Evolutionary conservation across 495 filamentous ascomycete genomes (phyloP), one percentile per base, ranked within the genome.

Genomic region (Staphylotrichum longicolle): DNA sequence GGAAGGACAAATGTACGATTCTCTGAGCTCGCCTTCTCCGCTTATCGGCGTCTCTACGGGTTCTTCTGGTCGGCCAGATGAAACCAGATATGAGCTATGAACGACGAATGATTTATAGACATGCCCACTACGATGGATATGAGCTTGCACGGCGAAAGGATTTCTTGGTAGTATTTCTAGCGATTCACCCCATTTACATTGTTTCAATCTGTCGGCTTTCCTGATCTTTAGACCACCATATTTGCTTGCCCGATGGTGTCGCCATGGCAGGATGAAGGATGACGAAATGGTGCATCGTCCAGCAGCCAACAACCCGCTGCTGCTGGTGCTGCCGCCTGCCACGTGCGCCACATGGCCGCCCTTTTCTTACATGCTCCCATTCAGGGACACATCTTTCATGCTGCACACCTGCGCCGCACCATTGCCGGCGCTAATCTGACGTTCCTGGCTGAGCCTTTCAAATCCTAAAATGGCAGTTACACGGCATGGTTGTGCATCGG

Each of bases 1-100:
- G 64, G 27, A 68, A 66, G 45, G 64, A 70, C 30, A 63, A 62
- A 47, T 74, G 72, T 57, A 41, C 58, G 15, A 68, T 74, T 50
- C 55, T 74, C 15, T 74, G 62, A 68, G n/a, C 44, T n/a, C n/a
- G 14, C 27, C 32, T 40, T 5, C 37, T 32, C 27, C 7, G 35
- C 41, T 42, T 45, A 2, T n/a, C 20, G 45, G 20, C n/a, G 30
- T 41, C 32, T 47, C 12, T 33, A 32, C 41, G 39, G 39, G 42
- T 42, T 46, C n/a, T 14, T 14, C 55, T 27, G n/a, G 33, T 20
- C 14, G 32, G n/a, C 33, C 20, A 33, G 41, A 7, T 14, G 46
- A 39, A 47, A 11, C 42, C 50, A 30, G 32, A 44, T 50, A 61
- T 54, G 55, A 60, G 60, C 64, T 53, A 62, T 50, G 52, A 58